Evolutionary conservation across 2,329 filamentous ascomycete genomes (phyloP).

Genomic region (Fonsecaea monophora): DNA sequence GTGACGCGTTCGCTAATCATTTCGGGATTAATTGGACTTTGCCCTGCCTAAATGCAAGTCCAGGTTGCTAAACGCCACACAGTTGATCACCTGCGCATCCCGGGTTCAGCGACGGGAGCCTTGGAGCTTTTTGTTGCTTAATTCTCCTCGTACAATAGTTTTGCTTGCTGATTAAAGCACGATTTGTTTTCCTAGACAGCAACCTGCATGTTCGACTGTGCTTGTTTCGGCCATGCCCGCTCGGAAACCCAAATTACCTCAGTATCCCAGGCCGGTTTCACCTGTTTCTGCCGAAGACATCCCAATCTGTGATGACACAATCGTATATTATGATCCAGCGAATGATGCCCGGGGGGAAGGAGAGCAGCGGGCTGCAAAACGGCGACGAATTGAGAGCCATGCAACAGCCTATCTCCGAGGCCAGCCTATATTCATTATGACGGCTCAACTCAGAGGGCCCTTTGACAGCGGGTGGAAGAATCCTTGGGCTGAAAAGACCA

Average conservation of each 20-base stretch:
- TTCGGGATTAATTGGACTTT: background rate
- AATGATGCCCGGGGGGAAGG: conserved; percentile 18
- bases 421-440: conserved; percentile 53
- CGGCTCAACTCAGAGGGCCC: conserved; percentile 54
- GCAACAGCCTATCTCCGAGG: conserved; percentile 52
- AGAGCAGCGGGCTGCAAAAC: conserved; percentile 45
- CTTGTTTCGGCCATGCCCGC: conserved; percentile 20
- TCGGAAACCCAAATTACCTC: conserved; percentile 24
- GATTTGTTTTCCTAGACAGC: background rate
- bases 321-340: conserved; percentile 29
- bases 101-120: background rate
- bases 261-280: conserved; percentile 38
- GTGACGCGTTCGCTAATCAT: background rate
- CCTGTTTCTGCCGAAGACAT: conserved; percentile 33
- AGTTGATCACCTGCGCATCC: background rate
- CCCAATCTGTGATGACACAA: conserved; percentile 33
- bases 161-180: background rate
- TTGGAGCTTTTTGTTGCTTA: too few species aligned
- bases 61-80: background rate
- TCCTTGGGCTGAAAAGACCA: conserved; percentile 48
- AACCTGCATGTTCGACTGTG: background rate
- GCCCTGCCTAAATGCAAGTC: background rate
- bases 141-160: background rate
- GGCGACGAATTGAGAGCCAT: conserved; percentile 51
- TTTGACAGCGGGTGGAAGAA: conserved; percentile 55